These are phyloP conservation scores for Flueggea neowawraea DNA, from an alignment of 441 rosid species.

Conservation along the genomic window DNA sequence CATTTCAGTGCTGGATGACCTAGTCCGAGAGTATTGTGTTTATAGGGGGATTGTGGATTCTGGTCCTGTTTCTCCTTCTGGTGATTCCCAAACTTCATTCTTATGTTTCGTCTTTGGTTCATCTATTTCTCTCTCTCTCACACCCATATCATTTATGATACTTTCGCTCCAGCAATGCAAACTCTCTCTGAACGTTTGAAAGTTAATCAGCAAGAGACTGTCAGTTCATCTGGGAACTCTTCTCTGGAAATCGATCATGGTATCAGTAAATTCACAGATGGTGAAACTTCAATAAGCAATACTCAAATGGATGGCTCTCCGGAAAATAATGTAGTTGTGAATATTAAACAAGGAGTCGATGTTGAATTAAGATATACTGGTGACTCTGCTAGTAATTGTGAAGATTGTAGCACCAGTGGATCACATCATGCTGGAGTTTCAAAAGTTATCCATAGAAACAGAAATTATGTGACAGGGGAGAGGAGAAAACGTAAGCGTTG, in stretches of 20 bases:
- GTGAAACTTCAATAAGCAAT: slow-evolving; percentile 41
- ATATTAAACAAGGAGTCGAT: slow-evolving; percentile 42
- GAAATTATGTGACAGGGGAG: slow-evolving; percentile 51
- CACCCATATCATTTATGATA: slow-evolving; percentile 9
- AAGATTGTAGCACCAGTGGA: slow-evolving; percentile 87
- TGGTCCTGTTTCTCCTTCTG: slow-evolving; percentile 39
- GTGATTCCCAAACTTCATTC: slow-evolving; percentile 25
- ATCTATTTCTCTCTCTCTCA: slow-evolving; percentile 8
- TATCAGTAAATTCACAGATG: slow-evolving; percentile 47
- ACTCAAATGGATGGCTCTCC: slow-evolving; percentile 34
- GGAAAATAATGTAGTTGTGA: slow-evolving; percentile 39
- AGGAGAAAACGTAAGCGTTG: slow-evolving; percentile 88
- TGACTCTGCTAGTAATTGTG: slow-evolving; percentile 46
- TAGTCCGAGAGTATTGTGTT: slow-evolving; percentile 85
- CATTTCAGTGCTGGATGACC: slow-evolving; percentile 71
- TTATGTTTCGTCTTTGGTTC: slow-evolving; percentile 7
- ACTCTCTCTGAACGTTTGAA: slow-evolving; percentile 31
- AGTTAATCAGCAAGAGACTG: slow-evolving; percentile 34
- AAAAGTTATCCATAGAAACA: slow-evolving; percentile 41
- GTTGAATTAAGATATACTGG: slow-evolving; percentile 49
- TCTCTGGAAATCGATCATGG: slow-evolving; percentile 51
- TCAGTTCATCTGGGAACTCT: slow-evolving; percentile 40
- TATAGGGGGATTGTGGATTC: slow-evolving; percentile 84
- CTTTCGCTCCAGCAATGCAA: slow-evolving; percentile 34
- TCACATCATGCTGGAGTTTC: slow-evolving; percentile 48